Conservation (phyloP, 202 grass and related monocot genomes). For the Zoysia matrella region DNA sequence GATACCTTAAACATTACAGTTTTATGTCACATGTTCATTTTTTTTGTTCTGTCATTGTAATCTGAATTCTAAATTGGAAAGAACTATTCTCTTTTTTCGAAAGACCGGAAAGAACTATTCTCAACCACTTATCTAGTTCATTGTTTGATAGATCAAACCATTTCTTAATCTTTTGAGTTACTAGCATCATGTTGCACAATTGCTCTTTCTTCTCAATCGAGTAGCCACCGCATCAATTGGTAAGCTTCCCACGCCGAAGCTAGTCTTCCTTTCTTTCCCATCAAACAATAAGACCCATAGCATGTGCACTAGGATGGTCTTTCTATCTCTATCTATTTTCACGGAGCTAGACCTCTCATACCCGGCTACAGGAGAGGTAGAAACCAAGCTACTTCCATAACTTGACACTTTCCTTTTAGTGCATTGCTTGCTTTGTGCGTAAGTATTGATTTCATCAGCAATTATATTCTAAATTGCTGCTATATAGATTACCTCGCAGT, state of each 20-base stretch:
- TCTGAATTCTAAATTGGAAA: neutral
- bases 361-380: too few relatives aligned
- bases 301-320: too few relatives aligned
- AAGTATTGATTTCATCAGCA: neutral
- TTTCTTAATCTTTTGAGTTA: neutral
- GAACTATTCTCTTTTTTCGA: too few relatives aligned
- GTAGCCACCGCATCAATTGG: too few relatives aligned
- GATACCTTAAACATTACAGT: neutral
- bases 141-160: neutral
- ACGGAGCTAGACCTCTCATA: too few relatives aligned
- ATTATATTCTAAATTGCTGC: neutral
- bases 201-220: too few relatives aligned
- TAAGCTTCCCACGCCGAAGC: too few relatives aligned
- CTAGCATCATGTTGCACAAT: neutral
- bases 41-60: neutral
- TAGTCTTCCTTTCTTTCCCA: too few relatives aligned
- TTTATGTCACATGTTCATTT: conserved; percentile 6
- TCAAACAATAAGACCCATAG: too few relatives aligned
- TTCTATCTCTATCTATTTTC: too few relatives aligned
- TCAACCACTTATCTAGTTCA: neutral
- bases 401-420: too few relatives aligned
- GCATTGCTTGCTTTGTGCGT: conserved; percentile 7
- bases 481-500: conserved; percentile 10
- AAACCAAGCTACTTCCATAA: too few relatives aligned
- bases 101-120: neutral